Evolutionary conservation across 768 basidiomycete genomes (phyloP).

Genomic region (Russula ochroleuca): DNA sequence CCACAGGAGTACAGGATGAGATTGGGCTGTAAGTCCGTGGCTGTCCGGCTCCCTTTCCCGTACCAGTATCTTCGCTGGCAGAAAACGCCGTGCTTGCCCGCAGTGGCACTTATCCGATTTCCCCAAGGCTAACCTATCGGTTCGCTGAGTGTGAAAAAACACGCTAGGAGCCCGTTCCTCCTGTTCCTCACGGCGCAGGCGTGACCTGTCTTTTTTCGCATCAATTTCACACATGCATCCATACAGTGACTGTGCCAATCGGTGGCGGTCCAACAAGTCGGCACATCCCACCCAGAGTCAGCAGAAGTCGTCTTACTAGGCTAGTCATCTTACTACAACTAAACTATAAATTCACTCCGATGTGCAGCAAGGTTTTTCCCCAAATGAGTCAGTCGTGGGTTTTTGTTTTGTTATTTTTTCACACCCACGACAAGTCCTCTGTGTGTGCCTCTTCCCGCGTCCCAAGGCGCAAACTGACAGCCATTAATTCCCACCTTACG

Average conservation of each 20-base stretch:
- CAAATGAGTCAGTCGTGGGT: background rate
- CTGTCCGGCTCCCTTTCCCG: background rate
- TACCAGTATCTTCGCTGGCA: background rate
- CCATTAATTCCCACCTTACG: background rate
- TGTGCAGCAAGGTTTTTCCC: background rate
- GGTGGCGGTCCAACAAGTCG: constrained; percentile 5
- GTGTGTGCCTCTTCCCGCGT: background rate
- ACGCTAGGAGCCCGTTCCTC: background rate
- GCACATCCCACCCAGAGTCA: background rate
- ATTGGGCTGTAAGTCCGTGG: background rate
- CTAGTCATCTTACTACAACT: background rate
- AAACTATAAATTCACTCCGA: background rate
- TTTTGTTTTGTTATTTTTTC: background rate
- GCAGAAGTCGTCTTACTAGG: background rate
- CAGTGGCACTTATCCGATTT: background rate
- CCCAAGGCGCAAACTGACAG: constrained; percentile 7
- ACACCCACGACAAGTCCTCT: background rate
- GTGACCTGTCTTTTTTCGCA: background rate
- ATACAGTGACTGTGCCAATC: constrained; percentile 13
- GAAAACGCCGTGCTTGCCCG: background rate
- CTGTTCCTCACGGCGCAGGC: background rate
- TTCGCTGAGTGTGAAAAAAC: constrained; percentile 24
- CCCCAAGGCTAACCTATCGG: constrained; percentile 1
- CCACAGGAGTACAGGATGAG: background rate
- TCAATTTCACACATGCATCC: background rate